phyloP scores from a whole-genome alignment of 306 rosid species.

The Vigna mungo region DNA sequence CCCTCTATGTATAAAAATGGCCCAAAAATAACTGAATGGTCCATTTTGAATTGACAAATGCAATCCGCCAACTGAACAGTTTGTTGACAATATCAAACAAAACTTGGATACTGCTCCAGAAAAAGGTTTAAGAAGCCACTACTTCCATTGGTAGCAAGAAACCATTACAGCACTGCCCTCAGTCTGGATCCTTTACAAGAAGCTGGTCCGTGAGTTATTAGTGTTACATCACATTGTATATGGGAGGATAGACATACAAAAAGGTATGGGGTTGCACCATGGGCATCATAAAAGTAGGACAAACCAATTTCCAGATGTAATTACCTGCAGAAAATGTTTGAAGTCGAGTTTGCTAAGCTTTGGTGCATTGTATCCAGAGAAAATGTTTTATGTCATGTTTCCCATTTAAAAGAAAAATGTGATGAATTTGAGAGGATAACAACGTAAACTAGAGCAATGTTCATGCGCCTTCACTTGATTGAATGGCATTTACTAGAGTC shows the following conservation, averaged over 20 bases:
- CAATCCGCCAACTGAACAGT: slow-evolving; percentile 33
- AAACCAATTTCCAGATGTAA: slow-evolving; percentile 38
- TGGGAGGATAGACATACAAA: slow-evolving; percentile 6
- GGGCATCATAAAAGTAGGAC: slow-evolving; percentile 36
- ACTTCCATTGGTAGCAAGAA: slow-evolving; percentile 38
- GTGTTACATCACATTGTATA: slow-evolving; percentile 27
- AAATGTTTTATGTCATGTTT: slow-evolving; percentile 14
- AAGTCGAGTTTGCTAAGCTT: slow-evolving; percentile 35
- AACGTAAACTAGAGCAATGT: slow-evolving; percentile 39
- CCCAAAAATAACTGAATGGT: slow-evolving; percentile 15
- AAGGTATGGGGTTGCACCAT: slow-evolving; percentile 35
- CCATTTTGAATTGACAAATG: slow-evolving; percentile 24
- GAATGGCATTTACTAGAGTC: slow-evolving; percentile 67
- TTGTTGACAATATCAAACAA: slow-evolving; percentile 20
- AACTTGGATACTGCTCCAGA: slow-evolving; percentile 4
- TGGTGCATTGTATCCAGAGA: slow-evolving; percentile 1
- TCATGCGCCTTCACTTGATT: slow-evolving; percentile 57
- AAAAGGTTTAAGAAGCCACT: not conserved
- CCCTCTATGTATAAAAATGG: slow-evolving; percentile 20
- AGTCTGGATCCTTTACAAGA: slow-evolving; percentile 25
- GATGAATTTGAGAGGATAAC: slow-evolving; percentile 38
- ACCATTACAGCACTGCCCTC: slow-evolving; percentile 18
- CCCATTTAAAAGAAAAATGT: slow-evolving; percentile 33
- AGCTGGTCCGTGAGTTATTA: slow-evolving; percentile 28
- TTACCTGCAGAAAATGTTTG: slow-evolving; percentile 40